Percentiles rank a stretch among this genome's conserved stretches.
These are phyloP conservation scores for Phytophthora podocarpi DNA, from an alignment of 352 stramenopile genomes.

Conservation along the genomic window DNA sequence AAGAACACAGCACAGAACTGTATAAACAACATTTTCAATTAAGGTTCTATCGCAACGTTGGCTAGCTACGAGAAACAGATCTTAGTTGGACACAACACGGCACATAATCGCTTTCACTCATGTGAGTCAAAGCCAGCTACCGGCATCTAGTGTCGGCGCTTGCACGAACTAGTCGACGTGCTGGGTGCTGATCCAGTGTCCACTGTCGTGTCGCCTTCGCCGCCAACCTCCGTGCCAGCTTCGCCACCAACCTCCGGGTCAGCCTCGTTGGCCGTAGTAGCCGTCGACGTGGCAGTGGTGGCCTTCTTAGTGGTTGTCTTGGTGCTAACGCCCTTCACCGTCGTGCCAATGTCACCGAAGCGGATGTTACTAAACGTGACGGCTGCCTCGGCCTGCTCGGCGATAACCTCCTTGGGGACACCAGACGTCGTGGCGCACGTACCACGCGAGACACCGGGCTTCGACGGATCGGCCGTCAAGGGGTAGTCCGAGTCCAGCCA, in stretches of 20 bases:
- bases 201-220: neutral
- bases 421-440: conserved; percentile 50
- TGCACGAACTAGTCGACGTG: conserved; percentile 18
- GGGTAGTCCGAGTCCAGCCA: conserved; percentile 74
- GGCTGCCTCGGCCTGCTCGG: conserved; percentile 44
- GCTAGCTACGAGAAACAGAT: conserved; percentile 4
- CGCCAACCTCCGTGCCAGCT: neutral
- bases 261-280: conserved; percentile 17
- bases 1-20: too few relatives aligned
- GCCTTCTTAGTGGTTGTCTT: conserved; percentile 13
- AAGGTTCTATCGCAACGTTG: conserved; percentile 12
- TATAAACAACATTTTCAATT: conserved; percentile 28
- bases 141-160: conserved; percentile 27
- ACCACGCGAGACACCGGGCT: conserved; percentile 52
- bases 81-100: conserved; percentile 13
- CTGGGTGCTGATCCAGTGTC: neutral
- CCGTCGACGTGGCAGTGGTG: neutral
- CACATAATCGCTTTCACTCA: conserved; percentile 17
- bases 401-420: conserved; percentile 43
- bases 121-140: conserved; percentile 7
- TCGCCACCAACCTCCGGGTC: conserved; percentile 8
- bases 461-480: conserved; percentile 25
- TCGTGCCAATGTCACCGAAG: conserved; percentile 59
- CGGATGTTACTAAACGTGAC: conserved; percentile 53
- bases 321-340: conserved; percentile 22